Evolutionary conservation across 2,329 filamentous ascomycete species (phyloP), one percentile per base, ranked within the genome.

Genomic region (Xylariaceae sp.): DNA sequence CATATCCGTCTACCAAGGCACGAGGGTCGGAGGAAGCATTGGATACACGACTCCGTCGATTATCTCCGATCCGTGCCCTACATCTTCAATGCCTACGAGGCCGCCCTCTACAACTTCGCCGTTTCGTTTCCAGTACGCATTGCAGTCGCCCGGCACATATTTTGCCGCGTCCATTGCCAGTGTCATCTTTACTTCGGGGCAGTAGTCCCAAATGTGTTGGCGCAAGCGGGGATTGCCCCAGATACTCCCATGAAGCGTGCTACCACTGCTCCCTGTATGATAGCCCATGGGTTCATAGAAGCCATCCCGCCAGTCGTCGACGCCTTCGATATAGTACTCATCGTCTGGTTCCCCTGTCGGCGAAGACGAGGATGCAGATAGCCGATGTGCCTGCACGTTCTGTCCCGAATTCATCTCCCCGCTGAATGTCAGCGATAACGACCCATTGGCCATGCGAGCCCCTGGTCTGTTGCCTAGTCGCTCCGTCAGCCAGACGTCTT

Each of bases 251-350:
- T 80, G 77, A 15, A 83, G 70, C 55, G 68, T 75, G 10, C 67
- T 67, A 52, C 82, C 81, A 56, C 76, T 77, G 6, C 77, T 77
- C 18, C 80, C 81, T 1, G 79, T 81, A 67, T 85, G 82, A 68
- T 82, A 84, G 49, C 82, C 82, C 81, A 84, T 82, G 11, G 82
- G 82, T 67, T 82, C 76, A 67, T 82, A 82, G 65, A 77, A 78
- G 11, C 80, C 79, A n/a, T 76, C 66, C 13, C 80, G 75, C 77
- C 78, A 81, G 67, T 78, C 75, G 67, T 82, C 79, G 45, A 82
- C 70, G 6, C 75, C 79, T 48, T 73, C 63, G 44, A 79, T 69
- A 48, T 73, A 71, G 30, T 73, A 70, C 39, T 71, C 72, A 5
- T 67, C 62, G 2, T 72, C 74, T 4, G 68, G 13, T 45, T 45